Evolutionary conservation across 768 basidiomycete genomes (phyloP).

Genomic region (Ramaria sp.): DNA sequence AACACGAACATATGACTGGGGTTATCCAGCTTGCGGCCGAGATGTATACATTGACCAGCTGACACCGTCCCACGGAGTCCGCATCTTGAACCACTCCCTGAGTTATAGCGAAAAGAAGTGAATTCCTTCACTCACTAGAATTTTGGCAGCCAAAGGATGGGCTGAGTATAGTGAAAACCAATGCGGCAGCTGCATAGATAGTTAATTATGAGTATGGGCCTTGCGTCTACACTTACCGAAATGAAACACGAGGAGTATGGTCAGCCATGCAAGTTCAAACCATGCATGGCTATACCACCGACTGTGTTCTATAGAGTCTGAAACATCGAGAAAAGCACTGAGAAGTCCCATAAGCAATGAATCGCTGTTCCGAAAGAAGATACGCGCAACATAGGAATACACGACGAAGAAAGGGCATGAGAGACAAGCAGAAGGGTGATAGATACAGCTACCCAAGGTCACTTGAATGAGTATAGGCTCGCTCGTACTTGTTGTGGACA

Average conservation of each 20-base stretch:
- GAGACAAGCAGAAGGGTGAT: slow-evolving; percentile 32
- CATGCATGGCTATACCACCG: slow-evolving; percentile 32
- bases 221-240: slow-evolving; percentile 25
- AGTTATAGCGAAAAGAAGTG: background rate
- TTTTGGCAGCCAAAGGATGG: slow-evolving; percentile 32
- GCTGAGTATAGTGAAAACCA: slow-evolving; percentile 28
- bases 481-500: background rate
- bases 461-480: slow-evolving; percentile 6
- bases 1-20: slow-evolving; percentile 36
- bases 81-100: slow-evolving; percentile 19
- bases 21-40: slow-evolving; percentile 42
- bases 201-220: background rate
- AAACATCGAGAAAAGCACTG: slow-evolving; percentile 5
- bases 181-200: slow-evolving; percentile 30
- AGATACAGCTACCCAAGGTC: slow-evolving; percentile 27
- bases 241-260: slow-evolving; percentile 34
- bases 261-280: slow-evolving; percentile 41
- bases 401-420: slow-evolving; percentile 28
- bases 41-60: slow-evolving; percentile 36
- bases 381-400: slow-evolving; percentile 8
- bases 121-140: slow-evolving; percentile 24
- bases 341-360: slow-evolving; percentile 1
- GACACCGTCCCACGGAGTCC: slow-evolving; percentile 34
- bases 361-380: slow-evolving; percentile 34
- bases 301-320: slow-evolving; percentile 29